Percentiles rank a stretch among this genome's conserved stretches.
These are phyloP conservation scores for Mariannaea elegans DNA, from an alignment of 2,329 filamentous ascomycete species.

Conservation along the genomic window DNA sequence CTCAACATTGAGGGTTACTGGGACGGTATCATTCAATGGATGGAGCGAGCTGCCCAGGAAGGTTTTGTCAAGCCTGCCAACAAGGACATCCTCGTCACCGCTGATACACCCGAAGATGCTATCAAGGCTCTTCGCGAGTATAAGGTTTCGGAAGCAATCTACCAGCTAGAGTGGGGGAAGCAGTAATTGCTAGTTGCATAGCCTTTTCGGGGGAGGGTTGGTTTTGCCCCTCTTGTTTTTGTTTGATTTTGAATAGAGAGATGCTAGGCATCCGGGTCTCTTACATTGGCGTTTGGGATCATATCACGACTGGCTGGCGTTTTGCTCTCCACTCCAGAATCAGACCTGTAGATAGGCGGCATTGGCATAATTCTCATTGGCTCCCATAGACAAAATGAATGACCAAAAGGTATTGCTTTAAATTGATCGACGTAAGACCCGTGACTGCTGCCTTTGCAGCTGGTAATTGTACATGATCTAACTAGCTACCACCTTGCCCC, in stretches of 20 bases:
- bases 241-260: constrained; percentile 16
- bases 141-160: constrained; percentile 76
- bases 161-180: constrained; percentile 83
- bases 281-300: constrained; percentile 12
- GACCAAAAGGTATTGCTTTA: constrained; percentile 22
- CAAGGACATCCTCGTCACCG: constrained; percentile 80
- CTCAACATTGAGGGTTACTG: constrained; percentile 93
- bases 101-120: constrained; percentile 75
- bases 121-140: constrained; percentile 77
- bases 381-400: constrained; percentile 36
- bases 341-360: constrained; percentile 21
- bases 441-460: constrained; percentile 42
- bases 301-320: constrained; percentile 26
- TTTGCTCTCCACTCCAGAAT: constrained; percentile 22
- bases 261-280: constrained; percentile 13
- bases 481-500: constrained; percentile 31
- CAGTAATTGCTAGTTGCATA: constrained; percentile 53
- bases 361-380: constrained; percentile 22
- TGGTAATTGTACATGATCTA: constrained; percentile 50
- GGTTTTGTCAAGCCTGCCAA: constrained; percentile 81
- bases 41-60: constrained; percentile 75
- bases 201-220: background rate
- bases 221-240: background rate
- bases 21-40: constrained; percentile 86
- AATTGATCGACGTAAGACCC: constrained; percentile 32